Conservation (phyloP, 2,329 filamentous ascomycete species). For the Dryadomyces sulphureus region DNA sequence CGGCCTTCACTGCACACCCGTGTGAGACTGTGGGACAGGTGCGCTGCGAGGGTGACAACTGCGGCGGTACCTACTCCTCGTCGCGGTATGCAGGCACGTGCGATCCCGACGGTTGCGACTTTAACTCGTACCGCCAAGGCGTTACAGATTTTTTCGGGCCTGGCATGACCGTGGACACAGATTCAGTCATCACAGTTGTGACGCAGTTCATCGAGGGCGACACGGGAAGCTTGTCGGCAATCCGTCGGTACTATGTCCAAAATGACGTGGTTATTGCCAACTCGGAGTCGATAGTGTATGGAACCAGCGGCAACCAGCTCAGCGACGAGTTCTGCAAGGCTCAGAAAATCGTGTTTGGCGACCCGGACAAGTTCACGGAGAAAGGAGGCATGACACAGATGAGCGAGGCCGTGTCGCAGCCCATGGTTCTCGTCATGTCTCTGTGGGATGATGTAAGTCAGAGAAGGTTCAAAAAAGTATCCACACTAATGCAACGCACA, state of each 20-base stretch:
- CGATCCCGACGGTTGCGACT: constrained; percentile 51
- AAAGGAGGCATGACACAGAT: constrained; percentile 41
- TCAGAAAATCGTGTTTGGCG: constrained; percentile 38
- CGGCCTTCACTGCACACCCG: constrained; percentile 43
- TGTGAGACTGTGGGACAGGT: constrained; percentile 29
- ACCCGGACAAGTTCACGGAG: constrained; percentile 31
- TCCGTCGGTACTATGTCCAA: constrained; percentile 48
- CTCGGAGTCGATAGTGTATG: constrained; percentile 22
- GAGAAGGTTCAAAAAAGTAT: not conserved
- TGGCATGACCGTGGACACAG: constrained; percentile 41
- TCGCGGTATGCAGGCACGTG: constrained; percentile 30
- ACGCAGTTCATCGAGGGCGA: constrained; percentile 42
- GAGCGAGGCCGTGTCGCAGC: constrained; percentile 32
- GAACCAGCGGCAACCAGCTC: constrained; percentile 22
- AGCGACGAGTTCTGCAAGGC: constrained; percentile 37
- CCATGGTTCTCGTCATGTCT: constrained; percentile 48
- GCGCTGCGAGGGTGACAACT: constrained; percentile 25
- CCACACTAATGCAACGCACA: constrained; percentile 3
- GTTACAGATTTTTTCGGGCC: constrained; percentile 39
- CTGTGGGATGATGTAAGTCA: constrained; percentile 40
- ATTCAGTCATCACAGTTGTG: constrained; percentile 41
- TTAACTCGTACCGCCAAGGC: constrained; percentile 50
- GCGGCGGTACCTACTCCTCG: constrained; percentile 32
- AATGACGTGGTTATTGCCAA: constrained; percentile 36
- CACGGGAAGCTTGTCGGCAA: constrained; percentile 32